Evolutionary conservation across 2,329 filamentous ascomycete species (phyloP).

Genomic region (Thelonectria blattea): DNA sequence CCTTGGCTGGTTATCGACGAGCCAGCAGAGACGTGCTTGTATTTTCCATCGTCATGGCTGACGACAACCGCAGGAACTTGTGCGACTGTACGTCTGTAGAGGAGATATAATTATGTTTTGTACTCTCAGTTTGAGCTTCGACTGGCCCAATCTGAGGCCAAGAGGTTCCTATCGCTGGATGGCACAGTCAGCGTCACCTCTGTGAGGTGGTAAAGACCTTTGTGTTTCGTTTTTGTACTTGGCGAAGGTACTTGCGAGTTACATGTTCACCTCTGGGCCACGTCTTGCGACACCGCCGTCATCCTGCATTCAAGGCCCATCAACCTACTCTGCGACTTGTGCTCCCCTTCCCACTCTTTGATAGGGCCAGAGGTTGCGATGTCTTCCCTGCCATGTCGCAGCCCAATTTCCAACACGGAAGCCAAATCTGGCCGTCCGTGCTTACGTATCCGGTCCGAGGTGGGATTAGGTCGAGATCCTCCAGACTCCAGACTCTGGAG

Average conservation of each 20-base stretch:
- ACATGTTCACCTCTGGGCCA: background rate
- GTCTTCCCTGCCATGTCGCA: background rate
- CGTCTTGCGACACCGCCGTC: background rate
- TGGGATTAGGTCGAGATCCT: too few species aligned
- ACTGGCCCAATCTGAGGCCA: background rate
- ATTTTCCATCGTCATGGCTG: conserved; percentile 8
- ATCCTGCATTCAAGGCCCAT: background rate
- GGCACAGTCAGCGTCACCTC: background rate
- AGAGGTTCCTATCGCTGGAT: background rate
- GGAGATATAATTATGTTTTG: background rate
- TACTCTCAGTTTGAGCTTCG: background rate
- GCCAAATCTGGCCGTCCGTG: too few species aligned
- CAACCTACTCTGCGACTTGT: background rate
- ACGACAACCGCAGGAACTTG: background rate
- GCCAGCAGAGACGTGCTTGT: conserved; percentile 2
- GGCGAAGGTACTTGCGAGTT: background rate
- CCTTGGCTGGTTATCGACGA: conserved; percentile 8
- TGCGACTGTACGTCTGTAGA: background rate
- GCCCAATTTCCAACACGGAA: background rate
- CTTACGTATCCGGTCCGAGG: too few species aligned
- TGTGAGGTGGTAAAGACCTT: background rate
- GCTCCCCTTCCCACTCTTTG: background rate
- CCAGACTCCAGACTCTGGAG: too few species aligned
- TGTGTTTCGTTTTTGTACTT: too few species aligned
- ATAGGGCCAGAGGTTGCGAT: background rate